Evolutionary conservation across 805 yeast genomes (phyloP), one percentile per base, ranked within the genome.

Genomic region (Ogataea neopini): DNA sequence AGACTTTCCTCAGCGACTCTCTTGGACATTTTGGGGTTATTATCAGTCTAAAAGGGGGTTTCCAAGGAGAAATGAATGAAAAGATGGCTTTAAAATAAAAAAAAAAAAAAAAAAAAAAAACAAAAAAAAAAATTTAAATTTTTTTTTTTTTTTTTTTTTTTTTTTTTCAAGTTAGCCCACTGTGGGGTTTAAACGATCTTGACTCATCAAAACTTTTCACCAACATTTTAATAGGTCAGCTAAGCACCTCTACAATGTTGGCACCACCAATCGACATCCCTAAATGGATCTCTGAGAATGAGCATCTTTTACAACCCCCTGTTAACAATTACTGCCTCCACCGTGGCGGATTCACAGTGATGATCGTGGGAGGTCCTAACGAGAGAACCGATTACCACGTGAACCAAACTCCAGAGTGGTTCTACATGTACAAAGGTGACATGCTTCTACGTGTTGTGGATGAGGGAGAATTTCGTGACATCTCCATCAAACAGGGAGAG

Each of bases 311-410:
- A 32, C 83, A 87, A 64, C 97, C 97, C 1, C 97, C 97, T 1
- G 96, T 91, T 28, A 89, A 89, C 66, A 91, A 91, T 63, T 91
- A 70, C 69, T 89, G 97, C 61, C 78, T 91, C 23, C 96, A 91
- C 66, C 74, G 90, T 40, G 96, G 95, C 4, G 97, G 97, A 0
- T 87, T 86, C 64, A 90, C 97, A 0, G 89, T 90, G 30, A 91
- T 91, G 97, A 83, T 90, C 43, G 96, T 91, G 1, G 97, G 97
- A 13, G 97, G 97, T 0, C 97, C 97, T 3, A 91, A 91, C 64
- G 96, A 84, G 60, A 75, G 97, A 48, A 90, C 96, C 0, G 97
- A 91, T 63, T 91, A 88, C 63, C 97, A 91, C 61, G 80, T 91
- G 41, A 91, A 91, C 62, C 95, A 88, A 58, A 91, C 97, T 0